Percentiles rank a stretch among this genome's conserved stretches.
These are phyloP conservation scores for Triticum timopheevii DNA, from an alignment of 176 grass and related monocot species.

Conservation along the genomic window DNA sequence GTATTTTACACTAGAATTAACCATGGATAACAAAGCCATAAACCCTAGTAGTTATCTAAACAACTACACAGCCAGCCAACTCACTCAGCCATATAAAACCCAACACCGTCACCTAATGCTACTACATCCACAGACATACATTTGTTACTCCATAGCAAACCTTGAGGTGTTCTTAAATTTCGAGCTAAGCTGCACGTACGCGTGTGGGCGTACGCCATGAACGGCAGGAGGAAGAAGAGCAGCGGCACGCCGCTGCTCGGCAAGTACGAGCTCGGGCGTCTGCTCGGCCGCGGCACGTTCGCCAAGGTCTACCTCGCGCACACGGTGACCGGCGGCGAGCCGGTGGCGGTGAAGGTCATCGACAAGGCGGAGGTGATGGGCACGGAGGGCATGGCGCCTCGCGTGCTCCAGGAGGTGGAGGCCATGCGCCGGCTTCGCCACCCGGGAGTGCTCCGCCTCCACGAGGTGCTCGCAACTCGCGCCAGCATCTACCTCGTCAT, in stretches of 20 bases:
- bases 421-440: conserved; percentile 78
- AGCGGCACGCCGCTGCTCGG: conserved; percentile 41
- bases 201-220: no score
- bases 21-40: no score
- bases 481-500: conserved; percentile 68
- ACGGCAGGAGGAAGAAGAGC: not conserved
- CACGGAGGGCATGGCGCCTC: conserved; percentile 37
- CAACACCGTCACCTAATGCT: no score
- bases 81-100: no score
- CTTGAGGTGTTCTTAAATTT: no score
- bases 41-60: no score
- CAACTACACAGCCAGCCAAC: no score
- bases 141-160: no score
- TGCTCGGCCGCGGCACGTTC: conserved; percentile 72
- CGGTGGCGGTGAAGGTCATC: conserved; percentile 54
- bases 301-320: conserved; percentile 67
- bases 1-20: no score
- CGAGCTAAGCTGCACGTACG: no score
- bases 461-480: conserved; percentile 68
- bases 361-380: conserved; percentile 50
- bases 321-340: no score
- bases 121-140: no score
- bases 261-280: conserved; percentile 61
- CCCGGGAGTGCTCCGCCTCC: conserved; percentile 61
- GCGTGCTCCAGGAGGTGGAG: conserved; percentile 53